Evolutionary conservation across 768 basidiomycete species (phyloP).

Genomic region (Gelatoporia subvermispora): DNA sequence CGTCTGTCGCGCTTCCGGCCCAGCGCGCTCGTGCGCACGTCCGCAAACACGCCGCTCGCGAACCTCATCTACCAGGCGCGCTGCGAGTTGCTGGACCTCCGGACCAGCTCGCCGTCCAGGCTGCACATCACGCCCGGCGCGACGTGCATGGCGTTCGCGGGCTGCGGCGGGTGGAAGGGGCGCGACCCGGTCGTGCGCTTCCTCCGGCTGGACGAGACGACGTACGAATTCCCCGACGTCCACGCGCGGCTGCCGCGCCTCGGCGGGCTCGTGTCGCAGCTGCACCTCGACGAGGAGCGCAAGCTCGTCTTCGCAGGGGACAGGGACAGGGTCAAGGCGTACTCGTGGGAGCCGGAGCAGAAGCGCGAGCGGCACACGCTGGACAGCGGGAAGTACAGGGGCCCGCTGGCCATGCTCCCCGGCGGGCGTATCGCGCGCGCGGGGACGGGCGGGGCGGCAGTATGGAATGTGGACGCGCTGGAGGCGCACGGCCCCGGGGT

Average conservation of each 20-base stretch:
- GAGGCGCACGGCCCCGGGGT: conserved; percentile 23
- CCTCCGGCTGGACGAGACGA: conserved; percentile 18
- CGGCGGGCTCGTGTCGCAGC: conserved; percentile 14
- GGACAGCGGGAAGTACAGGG: conserved; percentile 14
- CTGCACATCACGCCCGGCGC: conserved; percentile 19
- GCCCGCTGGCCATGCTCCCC: conserved; percentile 28
- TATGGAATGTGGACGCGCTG: conserved; percentile 34
- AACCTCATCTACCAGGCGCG: conserved; percentile 31
- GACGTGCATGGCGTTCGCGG: conserved; percentile 19
- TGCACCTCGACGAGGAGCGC: conserved; percentile 6
- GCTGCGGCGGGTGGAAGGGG: conserved; percentile 30
- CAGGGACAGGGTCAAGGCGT: conserved; percentile 32
- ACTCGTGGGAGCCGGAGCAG: conserved; percentile 19
- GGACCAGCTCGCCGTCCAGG: conserved; percentile 13
- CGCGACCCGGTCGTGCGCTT: conserved; percentile 25
- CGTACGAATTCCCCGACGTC: background rate
- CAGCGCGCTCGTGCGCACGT: conserved; percentile 12
- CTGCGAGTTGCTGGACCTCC: conserved; percentile 24
- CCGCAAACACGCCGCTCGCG: conserved; percentile 18
- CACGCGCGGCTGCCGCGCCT: conserved; percentile 16
- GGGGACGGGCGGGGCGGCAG: conserved; percentile 26
- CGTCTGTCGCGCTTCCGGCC: conserved; percentile 31
- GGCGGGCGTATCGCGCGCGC: conserved; percentile 27
- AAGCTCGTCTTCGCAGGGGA: conserved; percentile 34
- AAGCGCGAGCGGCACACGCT: conserved; percentile 27